Conservation (phyloP, 2,329 filamentous ascomycete genomes). For the Tolypocladium tundrense region DNA sequence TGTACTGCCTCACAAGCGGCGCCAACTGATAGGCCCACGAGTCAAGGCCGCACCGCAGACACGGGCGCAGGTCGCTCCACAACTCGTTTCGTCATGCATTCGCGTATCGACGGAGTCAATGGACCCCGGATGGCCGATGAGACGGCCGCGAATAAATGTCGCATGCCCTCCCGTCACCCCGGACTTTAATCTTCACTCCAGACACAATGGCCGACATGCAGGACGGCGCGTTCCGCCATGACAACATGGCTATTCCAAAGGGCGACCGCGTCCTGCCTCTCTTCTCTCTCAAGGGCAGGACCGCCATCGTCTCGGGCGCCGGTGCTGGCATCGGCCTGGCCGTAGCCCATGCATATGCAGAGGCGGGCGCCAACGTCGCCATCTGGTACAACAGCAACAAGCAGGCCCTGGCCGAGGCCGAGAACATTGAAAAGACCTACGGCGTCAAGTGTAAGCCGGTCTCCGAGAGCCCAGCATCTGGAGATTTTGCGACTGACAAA, state of each 20-base stretch:
- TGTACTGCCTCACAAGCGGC: not conserved
- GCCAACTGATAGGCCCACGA: not conserved
- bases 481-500: not conserved
- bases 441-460: constrained; percentile 52
- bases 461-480: not conserved
- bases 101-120: not conserved
- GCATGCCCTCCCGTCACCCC: not conserved
- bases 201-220: constrained; percentile 28
- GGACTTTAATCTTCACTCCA: not conserved
- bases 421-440: constrained; percentile 53
- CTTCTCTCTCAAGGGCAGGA: constrained; percentile 60
- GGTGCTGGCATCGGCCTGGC: constrained; percentile 57
- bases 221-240: constrained; percentile 44
- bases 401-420: constrained; percentile 50
- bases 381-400: constrained; percentile 65
- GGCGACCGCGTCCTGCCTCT: constrained; percentile 48
- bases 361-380: constrained; percentile 62
- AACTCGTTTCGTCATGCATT: not conserved
- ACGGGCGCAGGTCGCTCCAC: not conserved
- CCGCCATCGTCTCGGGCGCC: constrained; percentile 59
- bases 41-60: not conserved
- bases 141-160: not conserved
- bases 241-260: constrained; percentile 39
- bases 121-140: not conserved
- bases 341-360: constrained; percentile 54